A percentile compares a stretch with the other conserved stretches of the same genome.
phyloP scores from a whole-genome alignment of 345 rosid genomes.

The Citrus inodora region DNA sequence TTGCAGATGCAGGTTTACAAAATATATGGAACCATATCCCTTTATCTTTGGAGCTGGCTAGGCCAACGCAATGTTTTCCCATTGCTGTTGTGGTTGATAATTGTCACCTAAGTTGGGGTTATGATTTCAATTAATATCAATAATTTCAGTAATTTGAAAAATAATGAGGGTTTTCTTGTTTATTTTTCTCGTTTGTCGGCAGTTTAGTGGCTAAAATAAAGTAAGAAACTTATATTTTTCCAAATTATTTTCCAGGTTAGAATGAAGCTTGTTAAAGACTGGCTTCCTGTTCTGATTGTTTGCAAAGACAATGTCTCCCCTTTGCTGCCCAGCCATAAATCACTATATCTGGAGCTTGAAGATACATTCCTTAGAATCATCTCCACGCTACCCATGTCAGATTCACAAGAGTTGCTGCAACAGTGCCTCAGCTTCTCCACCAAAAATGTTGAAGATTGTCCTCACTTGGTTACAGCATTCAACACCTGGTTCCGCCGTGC shows the following conservation, averaged over 20 bases:
- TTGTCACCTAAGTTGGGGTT: not conserved
- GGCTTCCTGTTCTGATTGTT: constrained; percentile 71
- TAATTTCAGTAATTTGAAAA: not conserved
- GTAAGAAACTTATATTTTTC: not conserved
- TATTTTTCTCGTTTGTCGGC: not conserved
- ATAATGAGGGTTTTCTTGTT: not conserved
- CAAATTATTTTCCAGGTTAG: constrained; percentile 43
- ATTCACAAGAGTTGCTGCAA: constrained; percentile 48
- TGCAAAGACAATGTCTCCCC: constrained; percentile 53
- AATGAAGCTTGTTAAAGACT: constrained; percentile 57
- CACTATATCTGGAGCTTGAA: constrained; percentile 56
- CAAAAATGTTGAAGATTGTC: constrained; percentile 60
- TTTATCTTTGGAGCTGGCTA: not conserved
- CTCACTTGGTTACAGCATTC: constrained; percentile 59
- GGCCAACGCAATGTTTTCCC: not conserved
- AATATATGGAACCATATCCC: not conserved
- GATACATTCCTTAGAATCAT: constrained; percentile 61
- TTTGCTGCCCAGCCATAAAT: constrained; percentile 38
- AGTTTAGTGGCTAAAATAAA: not conserved
- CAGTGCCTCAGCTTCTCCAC: constrained; percentile 68
- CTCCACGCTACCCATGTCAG: constrained; percentile 61
- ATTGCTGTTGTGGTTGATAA: no score
- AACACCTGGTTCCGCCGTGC: constrained; percentile 76
- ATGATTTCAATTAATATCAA: not conserved
- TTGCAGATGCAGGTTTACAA: not conserved